Percentiles rank a stretch among this genome's conserved stretches.
Evolutionary conservation across 768 basidiomycete species (phyloP).

Genomic region (Boletus reticulatus): DNA sequence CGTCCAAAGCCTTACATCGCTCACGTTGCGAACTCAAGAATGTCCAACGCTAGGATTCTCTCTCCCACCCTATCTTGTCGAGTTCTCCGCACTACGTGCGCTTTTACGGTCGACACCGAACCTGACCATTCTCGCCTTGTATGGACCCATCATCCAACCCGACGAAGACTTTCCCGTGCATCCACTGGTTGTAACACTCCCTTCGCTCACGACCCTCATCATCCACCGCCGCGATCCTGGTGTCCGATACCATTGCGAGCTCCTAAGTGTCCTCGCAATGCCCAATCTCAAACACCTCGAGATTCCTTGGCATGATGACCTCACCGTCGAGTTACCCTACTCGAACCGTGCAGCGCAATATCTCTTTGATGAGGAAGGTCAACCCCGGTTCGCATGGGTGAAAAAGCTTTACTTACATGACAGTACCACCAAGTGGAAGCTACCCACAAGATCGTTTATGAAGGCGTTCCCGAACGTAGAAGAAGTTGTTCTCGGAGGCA

Average conservation of each 20-base stretch:
- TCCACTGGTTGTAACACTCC: slow-evolving; percentile 3
- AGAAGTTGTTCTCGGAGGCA: slow-evolving; percentile 14
- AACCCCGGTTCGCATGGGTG: slow-evolving; percentile 10
- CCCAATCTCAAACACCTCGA: slow-evolving; percentile 14
- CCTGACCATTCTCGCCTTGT: slow-evolving; percentile 8
- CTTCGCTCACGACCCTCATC: slow-evolving; percentile 10
- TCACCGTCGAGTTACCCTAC: slow-evolving; percentile 4
- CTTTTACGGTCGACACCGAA: slow-evolving; percentile 10
- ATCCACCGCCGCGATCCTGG: slow-evolving; percentile 15
- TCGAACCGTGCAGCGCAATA: slow-evolving; percentile 5
- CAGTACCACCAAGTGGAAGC: slow-evolving; percentile 1
- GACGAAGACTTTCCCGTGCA: slow-evolving; percentile 7
- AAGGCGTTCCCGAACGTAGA: slow-evolving; percentile 15
- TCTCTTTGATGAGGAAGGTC: neutral
- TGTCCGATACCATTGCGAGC: slow-evolving; percentile 13
- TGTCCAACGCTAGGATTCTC: neutral
- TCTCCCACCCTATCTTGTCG: slow-evolving; percentile 16
- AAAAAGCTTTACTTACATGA: slow-evolving; percentile 13
- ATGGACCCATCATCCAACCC: slow-evolving; percentile 15
- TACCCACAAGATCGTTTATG: slow-evolving; percentile 16
- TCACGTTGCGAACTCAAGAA: slow-evolving; percentile 15
- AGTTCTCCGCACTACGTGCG: slow-evolving; percentile 11
- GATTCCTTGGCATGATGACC: slow-evolving; percentile 18
- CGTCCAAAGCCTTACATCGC: slow-evolving; percentile 6
- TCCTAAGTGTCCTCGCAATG: slow-evolving; percentile 7